phyloP scores from a whole-genome alignment of 2,329 filamentous ascomycete species.

The Sporothrix variecibatus region DNA sequence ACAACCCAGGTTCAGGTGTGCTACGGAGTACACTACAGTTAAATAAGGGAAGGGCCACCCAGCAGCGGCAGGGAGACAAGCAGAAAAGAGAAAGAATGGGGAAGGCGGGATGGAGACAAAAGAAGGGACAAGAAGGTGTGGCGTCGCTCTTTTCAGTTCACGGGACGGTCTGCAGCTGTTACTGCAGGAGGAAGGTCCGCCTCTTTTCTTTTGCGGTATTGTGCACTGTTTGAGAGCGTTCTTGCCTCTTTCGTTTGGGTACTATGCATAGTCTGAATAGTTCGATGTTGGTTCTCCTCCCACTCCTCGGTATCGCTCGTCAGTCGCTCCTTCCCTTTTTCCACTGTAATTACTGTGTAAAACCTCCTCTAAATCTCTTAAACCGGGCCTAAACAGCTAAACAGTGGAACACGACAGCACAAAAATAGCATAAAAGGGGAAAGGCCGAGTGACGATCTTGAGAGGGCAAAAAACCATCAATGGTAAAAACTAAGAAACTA shows the following conservation, averaged over 20 bases:
- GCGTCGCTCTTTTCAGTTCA: neutral
- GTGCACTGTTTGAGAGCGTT: neutral
- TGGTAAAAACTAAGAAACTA: neutral
- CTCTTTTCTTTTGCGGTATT: neutral
- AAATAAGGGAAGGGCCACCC: constrained; percentile 10
- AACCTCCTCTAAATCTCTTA: neutral
- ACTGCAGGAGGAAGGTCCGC: neutral
- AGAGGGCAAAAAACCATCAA: neutral
- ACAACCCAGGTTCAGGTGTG: neutral
- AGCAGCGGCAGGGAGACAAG: constrained; percentile 5
- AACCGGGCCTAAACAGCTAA: neutral
- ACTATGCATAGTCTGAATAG: neutral
- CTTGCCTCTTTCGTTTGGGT: neutral
- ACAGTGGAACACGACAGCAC: neutral
- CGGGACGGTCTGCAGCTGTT: neutral
- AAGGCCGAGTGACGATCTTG: neutral
- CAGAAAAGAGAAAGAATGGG: neutral
- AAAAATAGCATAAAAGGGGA: constrained; percentile 10
- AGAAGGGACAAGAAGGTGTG: constrained; percentile 1
- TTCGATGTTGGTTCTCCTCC: neutral
- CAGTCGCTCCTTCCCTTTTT: neutral
- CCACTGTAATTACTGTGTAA: neutral
- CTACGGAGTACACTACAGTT: neutral
- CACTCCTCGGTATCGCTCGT: neutral
- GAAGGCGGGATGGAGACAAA: neutral